Base-by-base conservation (phyloP, 331 rosid genomes). In the Malus hybrid region DNA sequence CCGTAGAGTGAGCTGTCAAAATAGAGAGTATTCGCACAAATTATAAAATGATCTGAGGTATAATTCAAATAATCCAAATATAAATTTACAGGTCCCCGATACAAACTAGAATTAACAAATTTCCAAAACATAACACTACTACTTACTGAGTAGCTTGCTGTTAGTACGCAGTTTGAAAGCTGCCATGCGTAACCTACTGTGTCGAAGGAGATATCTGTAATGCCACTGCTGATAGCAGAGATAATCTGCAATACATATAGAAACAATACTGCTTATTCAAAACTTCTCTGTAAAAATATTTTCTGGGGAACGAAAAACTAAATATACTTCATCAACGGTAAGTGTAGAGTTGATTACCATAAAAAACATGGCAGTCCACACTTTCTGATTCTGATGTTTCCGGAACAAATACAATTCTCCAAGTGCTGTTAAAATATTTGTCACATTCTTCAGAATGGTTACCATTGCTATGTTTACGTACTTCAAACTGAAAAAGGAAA, bases 381-480 rank as follows among this genome's bases (percentile, higher is more conserved):
- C 96, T 88, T 88, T 91, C 66, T 85, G 73, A 81, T 75, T 91
- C 83, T 91, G 97, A 79, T 67, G 88, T 79, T 93, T 93, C 69
- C 82, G 88, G 76, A 89, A 93, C 72, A 89, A 52, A 78, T 87
- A 91, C 55, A 89, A 73, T 79, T 93, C 98, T 55, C 98, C 98
- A 58, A 93, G 30, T 76, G 98, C 98, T 32, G 98, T 91, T 71
- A 91, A 29, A 76, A 91, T 89, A 79, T 91, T 93, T 32, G 98
- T 91, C 86, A 89, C 75, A 77, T 91, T 91, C 90, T 93, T 93
- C 88, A 93, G 88, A 86, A 91, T 82, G 63, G 98, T 93, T 88
- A 93, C 98, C 97, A 91, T 93, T 77, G 98, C 98, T 63, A 93
- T 87, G 77, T 91, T 93, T 78, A 89, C 88, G 76, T 80, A 78